Evolutionary conservation across 371 early-diverging fungal genomes (phyloP).

Genomic region (Lichtheimia ramosa): DNA sequence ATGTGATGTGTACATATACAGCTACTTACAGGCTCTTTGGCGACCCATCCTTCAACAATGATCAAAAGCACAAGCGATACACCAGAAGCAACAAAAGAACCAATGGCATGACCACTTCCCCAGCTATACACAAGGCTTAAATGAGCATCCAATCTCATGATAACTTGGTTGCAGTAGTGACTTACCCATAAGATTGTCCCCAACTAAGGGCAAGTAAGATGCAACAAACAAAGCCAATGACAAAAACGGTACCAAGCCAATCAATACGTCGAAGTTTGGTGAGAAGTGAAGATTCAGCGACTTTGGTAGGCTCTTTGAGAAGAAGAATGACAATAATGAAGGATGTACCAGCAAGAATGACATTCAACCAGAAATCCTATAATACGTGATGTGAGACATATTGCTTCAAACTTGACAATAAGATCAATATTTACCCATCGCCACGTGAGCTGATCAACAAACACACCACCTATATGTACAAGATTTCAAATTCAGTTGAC

Average conservation of each 20-base stretch:
- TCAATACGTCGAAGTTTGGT: slow-evolving; percentile 67
- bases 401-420: neutral
- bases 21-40: slow-evolving; percentile 20
- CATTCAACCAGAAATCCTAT: slow-evolving; percentile 76
- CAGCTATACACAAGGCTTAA: slow-evolving; percentile 1
- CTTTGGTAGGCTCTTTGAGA: slow-evolving; percentile 43
- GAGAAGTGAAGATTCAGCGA: slow-evolving; percentile 31
- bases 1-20: slow-evolving; percentile 4
- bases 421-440: neutral
- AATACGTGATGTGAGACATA: neutral
- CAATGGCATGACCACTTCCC: slow-evolving; percentile 14
- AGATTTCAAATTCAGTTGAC: too few species aligned
- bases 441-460: slow-evolving; percentile 42
- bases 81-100: slow-evolving; percentile 18
- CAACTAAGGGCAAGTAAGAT: slow-evolving; percentile 54
- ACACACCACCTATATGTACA: slow-evolving; percentile 63
- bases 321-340: slow-evolving; percentile 52
- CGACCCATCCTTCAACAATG: slow-evolving; percentile 26
- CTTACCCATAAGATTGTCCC: slow-evolving; percentile 28
- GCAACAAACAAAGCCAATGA: slow-evolving; percentile 22
- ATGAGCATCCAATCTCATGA: neutral
- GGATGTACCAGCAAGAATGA: slow-evolving; percentile 65
- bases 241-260: slow-evolving; percentile 30
- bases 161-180: neutral
- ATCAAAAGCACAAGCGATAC: slow-evolving; percentile 12